These are phyloP conservation scores for Phytophthora melonis DNA, from an alignment of 352 stramenopile genomes.

Conservation along the genomic window DNA sequence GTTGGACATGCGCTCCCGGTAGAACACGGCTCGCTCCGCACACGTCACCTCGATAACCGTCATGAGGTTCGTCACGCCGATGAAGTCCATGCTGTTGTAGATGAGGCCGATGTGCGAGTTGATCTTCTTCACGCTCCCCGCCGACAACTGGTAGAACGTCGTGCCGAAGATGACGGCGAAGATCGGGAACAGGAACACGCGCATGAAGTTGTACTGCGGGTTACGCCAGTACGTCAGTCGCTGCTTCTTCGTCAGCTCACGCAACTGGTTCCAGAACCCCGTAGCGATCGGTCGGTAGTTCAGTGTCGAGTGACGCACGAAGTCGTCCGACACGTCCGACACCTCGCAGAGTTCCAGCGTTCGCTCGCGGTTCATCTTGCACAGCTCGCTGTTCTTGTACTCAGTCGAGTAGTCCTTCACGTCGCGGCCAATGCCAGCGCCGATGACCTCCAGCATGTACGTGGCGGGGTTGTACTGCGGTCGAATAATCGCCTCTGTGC, in stretches of 20 bases:
- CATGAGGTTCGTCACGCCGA: no score
- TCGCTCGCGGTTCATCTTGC: conserved; percentile 38
- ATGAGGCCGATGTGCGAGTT: no score
- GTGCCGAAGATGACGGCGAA: no score
- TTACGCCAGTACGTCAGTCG: no score
- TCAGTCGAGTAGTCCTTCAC: conserved; percentile 64
- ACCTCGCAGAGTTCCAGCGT: conserved; percentile 24
- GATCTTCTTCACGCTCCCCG: no score
- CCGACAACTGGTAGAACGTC: no score
- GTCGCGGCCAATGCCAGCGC: conserved; percentile 75
- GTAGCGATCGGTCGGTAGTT: conserved; percentile 60
- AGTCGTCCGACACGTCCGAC: conserved; percentile 30
- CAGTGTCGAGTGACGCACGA: conserved; percentile 54
- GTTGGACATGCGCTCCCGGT: conserved; percentile 72
- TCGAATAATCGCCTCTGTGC: conserved; percentile 71
- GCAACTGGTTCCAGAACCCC: no score
- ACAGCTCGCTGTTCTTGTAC: conserved; percentile 55
- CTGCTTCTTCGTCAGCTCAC: no score
- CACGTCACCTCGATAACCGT: conserved; percentile 63
- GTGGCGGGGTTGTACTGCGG: conserved; percentile 91
- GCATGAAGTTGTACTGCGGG: no score
- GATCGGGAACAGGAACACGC: no score
- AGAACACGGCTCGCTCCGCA: conserved; percentile 61
- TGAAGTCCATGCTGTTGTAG: no score
- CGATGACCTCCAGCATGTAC: conserved; percentile 92